Evolutionary conservation across 345 rosid species (phyloP), one percentile per base, ranked within the genome.

Genomic region (Corchorus olitorius): DNA sequence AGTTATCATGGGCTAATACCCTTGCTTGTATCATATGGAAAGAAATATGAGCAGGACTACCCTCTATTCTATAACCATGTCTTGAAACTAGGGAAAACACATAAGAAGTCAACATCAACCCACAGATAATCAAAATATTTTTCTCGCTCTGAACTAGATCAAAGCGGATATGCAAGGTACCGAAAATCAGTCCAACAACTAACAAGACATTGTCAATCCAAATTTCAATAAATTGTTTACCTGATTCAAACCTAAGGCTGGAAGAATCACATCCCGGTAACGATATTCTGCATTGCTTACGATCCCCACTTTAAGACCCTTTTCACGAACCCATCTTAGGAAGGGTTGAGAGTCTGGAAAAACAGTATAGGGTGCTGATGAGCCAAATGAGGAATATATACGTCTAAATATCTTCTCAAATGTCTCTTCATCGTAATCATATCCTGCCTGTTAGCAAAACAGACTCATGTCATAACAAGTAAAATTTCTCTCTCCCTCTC

Each of bases 271-370:
- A 77, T 94, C 97, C 81, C 70, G 83, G 74, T 94, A 94, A 9
- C 98, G 89, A 71, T 93, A 94, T 63, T 93, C 97, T 0, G 98
- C 93, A 79, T 94, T 87, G 83, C 98, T 94, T 53, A 94, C 83
- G 68, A 93, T 81, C 67, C 97, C 97, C 17, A 91, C 97, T 54
- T 76, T 81, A 84, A 94, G 87, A 17, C 97, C 94, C 60, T 80
- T 75, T n/a, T 63, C 76, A 4, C 88, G 94, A 74, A 83, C 93
- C 98, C 98, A 94, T 86, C 97, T 89, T 75, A 94, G 75, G 83
- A 94, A 94, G 1, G 97, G 95, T 41, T 84, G 85, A 27, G 98
- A 90, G 74, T 94, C 98, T 66, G 90, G 82, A 73, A 94, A 94
- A 69, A 90, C 58, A 5, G 82, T 79, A 83, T 94, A 94, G 78